A percentile compares a stretch with the other conserved stretches of the same genome.
These are phyloP conservation scores for Yamadazyma kitorensis DNA, from an alignment of 805 yeast genomes.

Conservation along the genomic window DNA sequence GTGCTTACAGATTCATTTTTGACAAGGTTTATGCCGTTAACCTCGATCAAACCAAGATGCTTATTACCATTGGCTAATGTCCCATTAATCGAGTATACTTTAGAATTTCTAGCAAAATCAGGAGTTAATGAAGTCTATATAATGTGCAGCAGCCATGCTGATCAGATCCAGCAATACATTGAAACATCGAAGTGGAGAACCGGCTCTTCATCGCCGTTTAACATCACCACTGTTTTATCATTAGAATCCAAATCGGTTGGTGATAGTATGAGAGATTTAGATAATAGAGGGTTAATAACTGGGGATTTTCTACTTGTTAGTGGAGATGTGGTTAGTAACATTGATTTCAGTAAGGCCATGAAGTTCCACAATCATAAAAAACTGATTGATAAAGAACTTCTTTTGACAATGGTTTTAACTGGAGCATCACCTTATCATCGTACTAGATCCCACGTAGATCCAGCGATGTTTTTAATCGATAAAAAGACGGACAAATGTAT, in stretches of 20 bases:
- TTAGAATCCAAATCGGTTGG: slow-evolving; percentile 91
- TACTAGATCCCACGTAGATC: slow-evolving; percentile 75
- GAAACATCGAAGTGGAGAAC: slow-evolving; percentile 65
- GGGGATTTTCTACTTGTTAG: slow-evolving; percentile 88
- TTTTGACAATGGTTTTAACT: slow-evolving; percentile 89
- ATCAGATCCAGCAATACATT: slow-evolving; percentile 79
- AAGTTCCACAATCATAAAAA: slow-evolving; percentile 71
- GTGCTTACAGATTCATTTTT: slow-evolving; percentile 93
- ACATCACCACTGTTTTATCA: slow-evolving; percentile 73
- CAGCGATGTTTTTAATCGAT: slow-evolving; percentile 83
- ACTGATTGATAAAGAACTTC: slow-evolving; percentile 80
- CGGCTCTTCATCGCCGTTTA: slow-evolving; percentile 61
- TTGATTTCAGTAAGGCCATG: slow-evolving; percentile 73
- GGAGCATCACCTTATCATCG: slow-evolving; percentile 83
- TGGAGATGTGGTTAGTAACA: slow-evolving; percentile 94
- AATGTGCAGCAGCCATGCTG: slow-evolving; percentile 89
- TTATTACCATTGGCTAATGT: slow-evolving; percentile 88
- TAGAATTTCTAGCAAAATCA: slow-evolving; percentile 89
- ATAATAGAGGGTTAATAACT: slow-evolving; percentile 81
- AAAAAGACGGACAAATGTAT: slow-evolving; percentile 71
- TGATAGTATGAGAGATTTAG: slow-evolving; percentile 95
- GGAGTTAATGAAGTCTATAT: slow-evolving; percentile 87
- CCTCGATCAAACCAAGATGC: slow-evolving; percentile 84
- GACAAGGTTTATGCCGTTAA: slow-evolving; percentile 89
- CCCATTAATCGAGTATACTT: slow-evolving; percentile 90